Evolutionary conservation across 2,329 filamentous ascomycete species (phyloP), one percentile per base, ranked within the genome.

Genomic region (Pyricularia grisea): DNA sequence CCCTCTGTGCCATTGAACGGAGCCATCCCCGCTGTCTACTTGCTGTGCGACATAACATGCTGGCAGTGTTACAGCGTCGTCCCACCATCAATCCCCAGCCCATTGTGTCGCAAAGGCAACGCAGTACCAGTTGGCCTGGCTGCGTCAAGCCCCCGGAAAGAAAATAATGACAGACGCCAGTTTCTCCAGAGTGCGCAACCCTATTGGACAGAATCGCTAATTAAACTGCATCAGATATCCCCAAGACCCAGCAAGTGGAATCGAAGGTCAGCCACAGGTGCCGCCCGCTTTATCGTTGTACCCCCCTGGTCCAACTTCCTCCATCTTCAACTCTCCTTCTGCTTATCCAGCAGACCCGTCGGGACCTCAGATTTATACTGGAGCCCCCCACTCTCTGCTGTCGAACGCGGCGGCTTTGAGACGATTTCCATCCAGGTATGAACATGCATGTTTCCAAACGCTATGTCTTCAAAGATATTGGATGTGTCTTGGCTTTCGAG

Each of bases 401-500:
- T 76, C 83, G 65, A 78, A 77, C 73, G 78, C 87, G 71, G 84
- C 87, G 71, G 85, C 87, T 78, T 79, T 83, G 74, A 83, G 85
- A 77, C 79, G 84, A 74, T 78, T 87, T 74, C 81, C 80, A 75
- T 83, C 84, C 73, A 85, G 80, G 85, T 88, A 84, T 73, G 84
- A 85, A 10, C 10, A n/a, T 7, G 17, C 58, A 25, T 27, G n/a
- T 61, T 61, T 14, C n/a, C 58, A 23, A 5, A 11, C 4, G n/a
- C 12, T 23, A 61, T 50, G 42, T n/a, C 42, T 50, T 20, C 6
- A 20, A 50, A 50, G 42, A 50, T 50, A n/a, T n/a, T 50, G 4
- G 7, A 17, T n/a, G 20, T 2, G 42, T 7, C 2, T 50, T 50
- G 42, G 12, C 17, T 50, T 50, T 50, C 6, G 17, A 50, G n/a